Percentiles rank a stretch among this genome's conserved stretches.
phyloP scores from a whole-genome alignment of 2,329 filamentous ascomycete species.

The Mycocentrospora acerina region DNA sequence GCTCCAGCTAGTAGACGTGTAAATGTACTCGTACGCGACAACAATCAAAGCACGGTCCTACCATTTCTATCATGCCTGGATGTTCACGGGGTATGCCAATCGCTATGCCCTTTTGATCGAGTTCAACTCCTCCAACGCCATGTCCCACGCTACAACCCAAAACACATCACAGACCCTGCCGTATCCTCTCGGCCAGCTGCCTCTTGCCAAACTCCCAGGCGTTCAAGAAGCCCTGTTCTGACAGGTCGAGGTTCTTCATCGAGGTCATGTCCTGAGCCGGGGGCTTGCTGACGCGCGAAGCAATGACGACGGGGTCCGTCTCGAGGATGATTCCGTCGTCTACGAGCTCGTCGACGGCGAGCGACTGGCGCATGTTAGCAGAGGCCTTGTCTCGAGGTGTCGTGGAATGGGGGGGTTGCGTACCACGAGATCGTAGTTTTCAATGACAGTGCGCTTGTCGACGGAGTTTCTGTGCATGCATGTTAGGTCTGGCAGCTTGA shows the following conservation, averaged over 20 bases:
- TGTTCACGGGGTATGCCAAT: constrained; percentile 7
- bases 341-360: constrained; percentile 82
- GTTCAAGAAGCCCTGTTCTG: constrained; percentile 93
- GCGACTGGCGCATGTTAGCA: constrained; percentile 80
- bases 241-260: constrained; percentile 91
- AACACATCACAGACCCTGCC: constrained; percentile 64
- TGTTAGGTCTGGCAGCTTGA: constrained; percentile 5
- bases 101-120: constrained; percentile 21
- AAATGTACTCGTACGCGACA: too few relatives aligned
- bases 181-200: constrained; percentile 86
- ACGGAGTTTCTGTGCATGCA: constrained; percentile 72
- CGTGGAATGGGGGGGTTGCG: constrained; percentile 5
- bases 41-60: constrained; percentile 8
- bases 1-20: too few relatives aligned
- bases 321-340: constrained; percentile 84
- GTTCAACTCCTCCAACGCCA: constrained; percentile 37
- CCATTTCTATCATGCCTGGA: constrained; percentile 12
- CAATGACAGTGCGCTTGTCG: constrained; percentile 95
- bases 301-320: constrained; percentile 92
- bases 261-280: constrained; percentile 85
- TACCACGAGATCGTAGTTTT: constrained; percentile 92
- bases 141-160: constrained; percentile 13
- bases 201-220: constrained; percentile 91
- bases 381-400: neutral
- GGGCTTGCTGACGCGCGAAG: constrained; percentile 87